Evolutionary conservation across 345 rosid species (phyloP), one percentile per base, ranked within the genome.

Genomic region (Populus deltoides): DNA sequence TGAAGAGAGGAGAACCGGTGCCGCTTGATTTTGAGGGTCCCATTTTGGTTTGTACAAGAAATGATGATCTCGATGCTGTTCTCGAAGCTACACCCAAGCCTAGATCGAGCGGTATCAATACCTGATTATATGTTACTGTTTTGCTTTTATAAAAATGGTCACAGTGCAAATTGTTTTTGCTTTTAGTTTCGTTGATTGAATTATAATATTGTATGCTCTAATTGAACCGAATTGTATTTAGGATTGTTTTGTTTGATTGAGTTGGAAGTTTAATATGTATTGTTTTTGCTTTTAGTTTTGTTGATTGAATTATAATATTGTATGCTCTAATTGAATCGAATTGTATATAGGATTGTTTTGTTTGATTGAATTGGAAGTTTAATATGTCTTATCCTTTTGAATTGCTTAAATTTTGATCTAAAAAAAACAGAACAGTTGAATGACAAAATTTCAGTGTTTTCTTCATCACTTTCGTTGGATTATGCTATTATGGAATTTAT

Each of bases 11-110:
- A 53, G 96, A 93, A 74, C 8, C 90, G 12, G 93, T 95, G 65
- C 99, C 98, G 35, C 82, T 88, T 82, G 93, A 91, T 86, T 91
- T 93, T 68, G 90, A 92, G 71, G 99, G 98, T 41, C 97, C 98
- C 7, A 90, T 95, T 62, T 85, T 95, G 86, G 99, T 93, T 25
- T 95, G 99, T 84, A 93, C 99, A 1, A 84, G 99, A 75, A 95
- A 95, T 79, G 99, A 95, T 83, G 27, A 25, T 25, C 97, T 95
- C 33, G 98, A 95, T 31, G 92, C 98, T 61, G 97, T 93, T 82
- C 91, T 95, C 59, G 90, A 92, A 35, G 85, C 89, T 75, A 92
- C 98, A 66, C 98, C 96, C 57, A 84, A 73, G 71, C 87, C 96
- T 76, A 89, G 97, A 87, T 93, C 94, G 99, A 89, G 86, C 80